Base-by-base conservation (phyloP, 1,284 basidiomycete species). In the Violaceomyces palustris region DNA sequence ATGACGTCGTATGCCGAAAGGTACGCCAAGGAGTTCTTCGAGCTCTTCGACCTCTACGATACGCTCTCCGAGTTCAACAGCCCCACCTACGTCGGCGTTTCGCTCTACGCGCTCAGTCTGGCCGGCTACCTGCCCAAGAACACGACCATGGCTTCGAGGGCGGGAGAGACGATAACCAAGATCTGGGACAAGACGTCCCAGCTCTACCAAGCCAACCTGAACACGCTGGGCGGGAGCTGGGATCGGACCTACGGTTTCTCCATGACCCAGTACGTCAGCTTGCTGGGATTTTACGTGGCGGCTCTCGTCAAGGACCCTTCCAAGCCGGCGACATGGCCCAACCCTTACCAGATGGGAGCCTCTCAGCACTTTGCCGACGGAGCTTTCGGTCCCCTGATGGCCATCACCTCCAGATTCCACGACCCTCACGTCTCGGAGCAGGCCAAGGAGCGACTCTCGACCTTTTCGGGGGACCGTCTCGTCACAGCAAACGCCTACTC, bases 31-130 rank as follows among this genome's bases (percentile, higher is more conserved):
- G 50, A 52, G 24, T 52, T 52, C 45, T 52, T 43, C 41, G 23
- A 32, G 37, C 50, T 52, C 15, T 52, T 52, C 22, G 50, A 52
- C 45, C 39, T 47, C 41, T 52, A 52, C 33, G 50, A 47, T 33
- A 52, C 50, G 24, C 36, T 52, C 12, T 40, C 39, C 45, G 50
- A 51, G 34, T 51, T 51, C 40, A 51, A 51, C 36, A 42, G 43
- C 32, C 40, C 36, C 34, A 53, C 50, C 22, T 53, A 53, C 38
- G 48, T 45, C 4, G 50, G 50, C n/a, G 50, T 53, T n/a, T 36
- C 50, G 31, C 45, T 53, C 28, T 53, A 45, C 45, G 50, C 45
- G 4, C 45, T 53, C 26, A 53, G 50, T 22, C 26, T 53, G 34
- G 45, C 23, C 15, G 45, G 45, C 28, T 53, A 48, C 35, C 42